Base-by-base conservation (phyloP, 192 early-diverging fungal species). In the Bifiguratus adelaidae region DNA sequence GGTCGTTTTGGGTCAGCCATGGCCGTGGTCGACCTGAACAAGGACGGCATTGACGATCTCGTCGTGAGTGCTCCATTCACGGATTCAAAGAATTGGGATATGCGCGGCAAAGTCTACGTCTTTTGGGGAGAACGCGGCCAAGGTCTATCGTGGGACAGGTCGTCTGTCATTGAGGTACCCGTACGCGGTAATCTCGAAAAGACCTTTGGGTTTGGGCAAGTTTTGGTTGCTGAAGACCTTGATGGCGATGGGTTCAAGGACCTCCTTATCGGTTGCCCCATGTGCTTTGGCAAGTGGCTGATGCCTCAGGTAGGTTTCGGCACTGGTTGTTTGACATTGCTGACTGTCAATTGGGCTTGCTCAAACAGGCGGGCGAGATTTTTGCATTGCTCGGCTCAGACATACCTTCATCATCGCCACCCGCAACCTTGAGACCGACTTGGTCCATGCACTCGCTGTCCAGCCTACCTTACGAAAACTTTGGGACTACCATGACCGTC, bases 41-140 rank as follows among this genome's bases (percentile, higher is more conserved):
- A 63, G 11, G 91, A 94, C 55, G 89, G 91, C 0, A 78, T 91
- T 16, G 89, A 90, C 53, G 89, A 94, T 58, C 63, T 94, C 28
- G 88, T 70, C 3, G 73, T 94, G 5, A 74, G 80, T 34, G 77
- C 71, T 28, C 85, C 81, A 26, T 58, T 63, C 42, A 65, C 52
- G 27, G 47, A 50, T 30, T n/a, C n/a, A n/a, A n/a, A n/a, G n/a
- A n/a, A n/a, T n/a, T 36, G 60, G 42, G 21, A 58, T 44, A 5
- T 65, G 48, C 48, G 64, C 7, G 86, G 88, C 0, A 58, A 65
- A 1, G 68, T 91, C 7, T 78, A 74, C 55, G 67, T 88, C 3
- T 83, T 73, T 48, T 73, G 85, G 63, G 88, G 88, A 20, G 64
- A 48, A 15, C 23, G 13, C 3, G 71, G 68, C 19, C 2, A 24